Percentiles rank a stretch among this genome's conserved stretches.
Conservation (phyloP, 352 stramenopile genomes). For the Blastocystis sp. region DNA sequence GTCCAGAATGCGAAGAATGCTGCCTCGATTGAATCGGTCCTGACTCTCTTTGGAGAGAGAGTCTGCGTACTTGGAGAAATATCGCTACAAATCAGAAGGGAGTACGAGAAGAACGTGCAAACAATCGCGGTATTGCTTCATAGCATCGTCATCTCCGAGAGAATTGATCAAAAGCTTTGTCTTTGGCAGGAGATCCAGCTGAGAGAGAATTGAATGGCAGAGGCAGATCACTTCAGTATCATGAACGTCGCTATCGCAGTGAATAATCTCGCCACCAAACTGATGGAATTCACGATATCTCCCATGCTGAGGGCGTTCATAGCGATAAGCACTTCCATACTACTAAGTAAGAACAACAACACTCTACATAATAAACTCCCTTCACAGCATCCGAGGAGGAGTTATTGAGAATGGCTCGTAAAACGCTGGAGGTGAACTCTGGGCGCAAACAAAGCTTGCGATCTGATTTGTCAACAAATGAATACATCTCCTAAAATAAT, state of each 20-base stretch:
- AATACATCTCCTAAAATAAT: constrained; percentile 58
- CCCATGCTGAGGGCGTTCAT: constrained; percentile 53
- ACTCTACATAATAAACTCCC: constrained; percentile 36
- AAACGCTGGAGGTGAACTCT: constrained; percentile 51
- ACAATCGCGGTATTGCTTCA: background rate
- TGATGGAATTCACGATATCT: constrained; percentile 61
- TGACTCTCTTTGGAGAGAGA: constrained; percentile 56
- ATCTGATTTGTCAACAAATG: constrained; percentile 52
- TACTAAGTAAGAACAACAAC: background rate
- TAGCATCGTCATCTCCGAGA: background rate
- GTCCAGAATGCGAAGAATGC: constrained; percentile 47
- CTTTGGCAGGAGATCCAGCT: background rate
- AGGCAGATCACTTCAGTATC: background rate
- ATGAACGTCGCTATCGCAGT: background rate
- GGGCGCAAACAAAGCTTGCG: constrained; percentile 34
- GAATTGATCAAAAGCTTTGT: constrained; percentile 36
- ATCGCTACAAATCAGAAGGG: background rate
- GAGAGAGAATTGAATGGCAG: background rate
- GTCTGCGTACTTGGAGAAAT: background rate
- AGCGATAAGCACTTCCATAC: constrained; percentile 60
- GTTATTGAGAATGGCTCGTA: constrained; percentile 19
- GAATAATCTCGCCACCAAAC: constrained; percentile 54
- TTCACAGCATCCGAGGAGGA: background rate
- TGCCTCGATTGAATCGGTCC: constrained; percentile 9
- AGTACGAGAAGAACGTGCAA: background rate